Base-by-base conservation (phyloP, 495 filamentous ascomycete species). In the Cryomyces antarcticus region DNA sequence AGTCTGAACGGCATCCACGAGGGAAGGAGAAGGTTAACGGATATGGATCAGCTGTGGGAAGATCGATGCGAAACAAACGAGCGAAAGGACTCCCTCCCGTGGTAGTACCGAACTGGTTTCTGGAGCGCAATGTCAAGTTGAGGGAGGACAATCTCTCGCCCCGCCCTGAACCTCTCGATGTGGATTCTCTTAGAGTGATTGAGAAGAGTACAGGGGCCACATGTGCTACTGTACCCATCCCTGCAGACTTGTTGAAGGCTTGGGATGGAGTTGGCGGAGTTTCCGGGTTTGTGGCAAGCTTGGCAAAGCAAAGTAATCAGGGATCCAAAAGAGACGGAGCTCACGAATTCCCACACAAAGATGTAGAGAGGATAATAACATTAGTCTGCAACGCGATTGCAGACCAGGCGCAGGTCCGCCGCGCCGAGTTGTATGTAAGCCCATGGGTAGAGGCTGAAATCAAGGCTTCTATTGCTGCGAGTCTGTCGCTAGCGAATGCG, bases 91-190 rank as follows among this genome's bases (percentile, higher is more conserved):
- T 49, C 11, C 43, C 49, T 31, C 52, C 45, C 7, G 31, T 47
- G 1, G 41, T 44, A 30, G 51, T 68, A 30, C 64, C 64, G 10
- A 45, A 53, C 10, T 65, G 64, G 62, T 66, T 68, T 36, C 37
- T 64, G 10, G 48, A 52, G 33, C 28, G 48, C 7, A 62, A 63
- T 49, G 56, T 67, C 3, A 43, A 36, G 3, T 42, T 65, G 12
- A 33, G 41, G 9, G 57, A 60, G 39, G 50, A 58, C 42, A 29
- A 28, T 41, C 13, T 10, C 33, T 7, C n/a, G n/a, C 35, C 12
- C 9, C 2, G 12, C 7, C 7, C 28, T 33, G 34, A 13, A n/a
- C 2, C 10, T 40, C 13, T 17, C 11, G 10, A 28, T 24, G 17
- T 24, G 17, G 2, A 24, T 24, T 2, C 2, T 24, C 17, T 24